phyloP scores from a whole-genome alignment of 2,329 filamentous ascomycete genomes.

The Hypoxylon sp. region DNA sequence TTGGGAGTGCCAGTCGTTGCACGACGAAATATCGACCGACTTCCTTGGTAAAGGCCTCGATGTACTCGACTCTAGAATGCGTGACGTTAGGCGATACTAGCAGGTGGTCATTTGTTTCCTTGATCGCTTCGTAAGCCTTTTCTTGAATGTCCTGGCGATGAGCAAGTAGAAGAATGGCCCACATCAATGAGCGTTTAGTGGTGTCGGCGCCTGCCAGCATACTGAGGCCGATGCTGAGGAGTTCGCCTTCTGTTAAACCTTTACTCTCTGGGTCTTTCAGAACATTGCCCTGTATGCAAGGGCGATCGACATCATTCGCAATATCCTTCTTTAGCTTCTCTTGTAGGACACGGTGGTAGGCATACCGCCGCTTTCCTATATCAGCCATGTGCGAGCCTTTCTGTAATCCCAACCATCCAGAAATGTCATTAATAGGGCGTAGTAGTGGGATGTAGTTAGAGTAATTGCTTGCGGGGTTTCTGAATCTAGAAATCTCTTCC shows the following conservation, averaged over 20 bases:
- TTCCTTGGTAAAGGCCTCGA: constrained; percentile 35
- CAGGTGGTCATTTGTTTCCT: constrained; percentile 15
- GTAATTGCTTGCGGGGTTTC: constrained; percentile 72
- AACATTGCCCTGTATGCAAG: constrained; percentile 73
- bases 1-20: constrained; percentile 33
- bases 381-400: constrained; percentile 55
- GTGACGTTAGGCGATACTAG: constrained; percentile 31
- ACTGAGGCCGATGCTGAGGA: constrained; percentile 72
- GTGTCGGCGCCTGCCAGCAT: constrained; percentile 56
- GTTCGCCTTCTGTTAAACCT: constrained; percentile 67
- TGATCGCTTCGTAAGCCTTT: constrained; percentile 38
- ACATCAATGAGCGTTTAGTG: constrained; percentile 42
- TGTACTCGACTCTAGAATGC: constrained; percentile 30
- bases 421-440: constrained; percentile 61
- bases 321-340: constrained; percentile 66
- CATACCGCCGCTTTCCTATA: constrained; percentile 64
- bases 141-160: constrained; percentile 43
- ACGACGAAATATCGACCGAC: constrained; percentile 35
- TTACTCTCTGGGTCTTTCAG: constrained; percentile 73
- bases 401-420: constrained; percentile 44
- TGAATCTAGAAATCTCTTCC: constrained; percentile 67
- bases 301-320: constrained; percentile 67
- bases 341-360: constrained; percentile 65
- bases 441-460: constrained; percentile 70
- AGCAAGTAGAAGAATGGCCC: constrained; percentile 43